These are phyloP conservation scores for Pichia heedii DNA, from an alignment of 805 yeast species.

Conservation along the genomic window DNA sequence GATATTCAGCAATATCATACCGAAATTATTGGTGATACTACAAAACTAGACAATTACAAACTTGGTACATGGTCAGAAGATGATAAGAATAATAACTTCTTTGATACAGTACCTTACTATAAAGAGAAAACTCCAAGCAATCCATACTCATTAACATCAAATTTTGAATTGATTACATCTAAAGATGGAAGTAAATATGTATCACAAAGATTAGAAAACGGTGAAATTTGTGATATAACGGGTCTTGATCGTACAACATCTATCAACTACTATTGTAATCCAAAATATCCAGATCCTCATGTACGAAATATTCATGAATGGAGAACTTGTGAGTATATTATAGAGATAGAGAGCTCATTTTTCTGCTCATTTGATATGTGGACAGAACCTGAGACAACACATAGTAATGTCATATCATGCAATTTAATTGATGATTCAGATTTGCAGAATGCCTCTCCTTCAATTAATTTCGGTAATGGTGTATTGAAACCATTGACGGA, in stretches of 20 bases:
- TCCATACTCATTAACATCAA: constrained; percentile 13
- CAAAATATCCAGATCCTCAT: constrained; percentile 10
- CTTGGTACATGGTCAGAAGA: constrained; percentile 8
- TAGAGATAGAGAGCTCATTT: constrained; percentile 11
- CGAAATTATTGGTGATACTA: neutral
- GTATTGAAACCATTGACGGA: constrained; percentile 2
- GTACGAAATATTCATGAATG: constrained; percentile 21
- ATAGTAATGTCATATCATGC: neutral
- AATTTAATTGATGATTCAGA: neutral
- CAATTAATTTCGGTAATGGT: too few species aligned
- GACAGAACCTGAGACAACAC: neutral
- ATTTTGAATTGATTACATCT: constrained; percentile 18
- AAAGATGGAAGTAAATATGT: constrained; percentile 22
- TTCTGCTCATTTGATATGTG: constrained; percentile 8
- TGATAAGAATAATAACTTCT: neutral
- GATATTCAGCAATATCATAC: constrained; percentile 12
- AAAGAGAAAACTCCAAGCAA: neutral
- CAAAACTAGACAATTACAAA: neutral
- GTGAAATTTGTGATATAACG: constrained; percentile 28
- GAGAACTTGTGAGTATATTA: constrained; percentile 25
- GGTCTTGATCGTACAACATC: constrained; percentile 20
- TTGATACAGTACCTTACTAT: constrained; percentile 3
- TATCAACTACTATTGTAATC: constrained; percentile 23
- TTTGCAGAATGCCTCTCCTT: neutral
- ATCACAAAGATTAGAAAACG: constrained; percentile 22